Conservation (phyloP, 225 moss, liverwort and hornwort genomes). For the Straminergon stramineum region DNA sequence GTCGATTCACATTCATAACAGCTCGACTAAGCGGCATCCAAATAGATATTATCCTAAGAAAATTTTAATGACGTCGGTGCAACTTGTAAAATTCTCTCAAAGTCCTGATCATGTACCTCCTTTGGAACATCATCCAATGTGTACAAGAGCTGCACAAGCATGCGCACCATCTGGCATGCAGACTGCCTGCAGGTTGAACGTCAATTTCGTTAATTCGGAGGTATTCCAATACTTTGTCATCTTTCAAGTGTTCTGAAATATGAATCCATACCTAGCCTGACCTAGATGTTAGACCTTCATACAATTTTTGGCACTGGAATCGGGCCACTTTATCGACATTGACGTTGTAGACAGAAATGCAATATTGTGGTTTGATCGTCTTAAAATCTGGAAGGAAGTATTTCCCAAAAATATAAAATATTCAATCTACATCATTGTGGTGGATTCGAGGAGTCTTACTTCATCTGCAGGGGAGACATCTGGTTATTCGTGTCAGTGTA, state of each 20-base stretch:
- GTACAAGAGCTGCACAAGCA: constrained; percentile 59
- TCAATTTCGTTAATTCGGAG: neutral
- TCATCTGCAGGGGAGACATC: constrained; percentile 45
- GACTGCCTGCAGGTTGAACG: constrained; percentile 22
- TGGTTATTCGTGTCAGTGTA: constrained; percentile 10
- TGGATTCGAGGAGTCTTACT: constrained; percentile 18
- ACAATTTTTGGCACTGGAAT: neutral
- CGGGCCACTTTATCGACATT: neutral
- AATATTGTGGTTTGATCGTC: neutral
- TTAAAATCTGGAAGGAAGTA: neutral
- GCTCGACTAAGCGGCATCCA: neutral
- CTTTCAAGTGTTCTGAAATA: neutral
- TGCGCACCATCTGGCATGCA: constrained; percentile 67
- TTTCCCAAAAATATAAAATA: neutral
- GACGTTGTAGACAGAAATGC: neutral
- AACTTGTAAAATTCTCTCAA: neutral
- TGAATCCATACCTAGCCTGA: fast-evolving
- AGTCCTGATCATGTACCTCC: neutral
- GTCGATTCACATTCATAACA: neutral
- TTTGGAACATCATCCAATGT: constrained; percentile 39
- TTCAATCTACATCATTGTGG: neutral
- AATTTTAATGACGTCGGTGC: neutral
- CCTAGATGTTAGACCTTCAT: neutral
- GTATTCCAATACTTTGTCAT: neutral
- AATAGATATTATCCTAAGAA: neutral